Base-by-base conservation (phyloP, 108 stramenopile genomes). In the Schizochytrium sp. region DNA sequence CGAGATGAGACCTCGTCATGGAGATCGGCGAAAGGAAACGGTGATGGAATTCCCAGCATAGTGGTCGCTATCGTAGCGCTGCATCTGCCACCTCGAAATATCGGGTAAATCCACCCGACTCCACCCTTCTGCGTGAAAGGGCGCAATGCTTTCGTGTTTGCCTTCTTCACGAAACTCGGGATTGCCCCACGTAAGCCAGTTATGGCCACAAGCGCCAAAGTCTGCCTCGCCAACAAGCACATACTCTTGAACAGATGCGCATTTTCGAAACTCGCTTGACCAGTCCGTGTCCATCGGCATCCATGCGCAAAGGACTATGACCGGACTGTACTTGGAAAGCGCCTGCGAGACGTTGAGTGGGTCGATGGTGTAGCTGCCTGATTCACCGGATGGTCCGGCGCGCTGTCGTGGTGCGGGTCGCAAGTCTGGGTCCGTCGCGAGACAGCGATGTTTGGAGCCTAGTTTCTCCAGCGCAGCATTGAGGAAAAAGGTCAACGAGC, bases 161-260 rank as follows among this genome's bases (percentile, higher is more conserved):
- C 16, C 57, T 14, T 34, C 51, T 0, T 41, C 29, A 19, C 25
- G 28, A 1, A 29, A 41, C 51, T 57, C 57, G 0, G 87, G 3
- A 16, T 87, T 48, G 87, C 76, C 76, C 76, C 76, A 83, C 48
- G 76, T 83, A 6, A 53, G 45, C 76, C 76, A 83, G 28, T 53
- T 83, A 34, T 83, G 76, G n/a, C 76, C 76, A 53, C 76, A 83
- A 6, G 48, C 45, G 51, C 76, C 76, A 53, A 53, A 47, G 28
- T 83, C 76, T 25, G 45, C 51, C 51, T 83, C 76, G 3, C 76
- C 76, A 16, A 83, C 51, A 21, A 83, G 51, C 19, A 83, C 51
- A 4, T 83, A 83, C 76, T 83, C 76, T 23, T 47, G 12, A 6
- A 83, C 76, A 45, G 76, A 83, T 6, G n/a, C 0, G 76, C 48